Conservation (phyloP, 2,329 filamentous ascomycete species). For the Paecilomyces fulvus region DNA sequence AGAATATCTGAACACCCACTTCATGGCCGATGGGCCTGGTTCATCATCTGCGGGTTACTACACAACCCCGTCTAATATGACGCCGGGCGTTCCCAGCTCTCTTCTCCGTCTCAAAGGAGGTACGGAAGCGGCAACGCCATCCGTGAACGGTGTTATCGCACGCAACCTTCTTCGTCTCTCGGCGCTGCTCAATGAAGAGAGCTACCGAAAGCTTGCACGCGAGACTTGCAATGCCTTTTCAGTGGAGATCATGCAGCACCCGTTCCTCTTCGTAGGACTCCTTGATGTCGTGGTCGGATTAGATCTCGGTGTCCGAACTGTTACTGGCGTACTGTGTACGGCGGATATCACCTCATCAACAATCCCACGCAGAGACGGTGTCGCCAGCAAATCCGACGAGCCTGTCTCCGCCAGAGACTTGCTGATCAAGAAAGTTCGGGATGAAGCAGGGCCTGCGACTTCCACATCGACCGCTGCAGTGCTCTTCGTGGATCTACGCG, state of each 20-base stretch:
- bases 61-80: constrained; percentile 37
- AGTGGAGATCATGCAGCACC: constrained; percentile 83
- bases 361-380: constrained; percentile 8
- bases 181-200: constrained; percentile 56
- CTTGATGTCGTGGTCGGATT: constrained; percentile 67
- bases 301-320: constrained; percentile 57
- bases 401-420: constrained; percentile 19
- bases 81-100: constrained; percentile 46
- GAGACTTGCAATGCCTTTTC: constrained; percentile 80
- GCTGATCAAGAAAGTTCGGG: constrained; percentile 23
- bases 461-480: constrained; percentile 25
- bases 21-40: constrained; percentile 56
- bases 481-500: constrained; percentile 29
- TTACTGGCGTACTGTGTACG: constrained; percentile 47
- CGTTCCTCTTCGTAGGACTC: constrained; percentile 80
- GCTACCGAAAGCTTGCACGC: constrained; percentile 57
- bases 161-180: constrained; percentile 78
- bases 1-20: constrained; percentile 66
- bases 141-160: constrained; percentile 79
- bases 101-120: constrained; percentile 88
- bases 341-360: constrained; percentile 10
- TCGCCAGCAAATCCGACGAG: constrained; percentile 12
- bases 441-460: constrained; percentile 22
- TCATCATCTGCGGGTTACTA: constrained; percentile 33
- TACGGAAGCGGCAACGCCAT: constrained; percentile 87